Percentiles rank a stretch among this genome's conserved stretches.
These are phyloP conservation scores for Babesia ovis DNA, from an alignment of 169 alveolate species.

Conservation along the genomic window DNA sequence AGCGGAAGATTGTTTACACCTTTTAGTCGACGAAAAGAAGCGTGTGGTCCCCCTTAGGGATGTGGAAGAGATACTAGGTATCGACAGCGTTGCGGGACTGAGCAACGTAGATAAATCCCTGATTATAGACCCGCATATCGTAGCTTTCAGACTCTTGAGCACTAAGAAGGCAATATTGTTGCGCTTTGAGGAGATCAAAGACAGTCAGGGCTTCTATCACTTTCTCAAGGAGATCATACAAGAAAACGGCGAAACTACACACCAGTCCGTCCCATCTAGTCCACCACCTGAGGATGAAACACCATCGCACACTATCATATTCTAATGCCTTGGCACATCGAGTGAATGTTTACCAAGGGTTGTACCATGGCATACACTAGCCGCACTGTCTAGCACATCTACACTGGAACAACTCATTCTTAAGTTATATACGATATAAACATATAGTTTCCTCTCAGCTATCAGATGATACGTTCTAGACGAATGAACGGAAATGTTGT, in stretches of 20 bases:
- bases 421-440: no score
- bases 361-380: no score
- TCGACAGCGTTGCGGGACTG: slow-evolving; percentile 31
- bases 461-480: no score
- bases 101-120: slow-evolving; percentile 14
- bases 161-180: slow-evolving; percentile 39
- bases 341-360: no score
- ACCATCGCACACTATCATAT: slow-evolving; percentile 22
- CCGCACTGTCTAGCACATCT: no score
- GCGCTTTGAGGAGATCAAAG: slow-evolving; percentile 32
- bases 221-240: slow-evolving; percentile 35
- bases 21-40: slow-evolving; percentile 20
- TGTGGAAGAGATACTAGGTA: slow-evolving; percentile 22
- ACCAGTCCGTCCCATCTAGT: background rate
- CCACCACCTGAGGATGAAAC: slow-evolving; percentile 1
- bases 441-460: no score
- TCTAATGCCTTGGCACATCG: no score
- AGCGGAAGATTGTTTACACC: slow-evolving; percentile 34
- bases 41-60: slow-evolving; percentile 29
- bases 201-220: slow-evolving; percentile 32
- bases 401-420: no score
- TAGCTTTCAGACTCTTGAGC: slow-evolving; percentile 32
- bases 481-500: no score
- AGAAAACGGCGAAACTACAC: slow-evolving; percentile 12
- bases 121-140: slow-evolving; percentile 22